Evolutionary conservation across 169 alveolate genomes (phyloP), one percentile per base, ranked within the genome.

Genomic region (Cryptosporidium canis): DNA sequence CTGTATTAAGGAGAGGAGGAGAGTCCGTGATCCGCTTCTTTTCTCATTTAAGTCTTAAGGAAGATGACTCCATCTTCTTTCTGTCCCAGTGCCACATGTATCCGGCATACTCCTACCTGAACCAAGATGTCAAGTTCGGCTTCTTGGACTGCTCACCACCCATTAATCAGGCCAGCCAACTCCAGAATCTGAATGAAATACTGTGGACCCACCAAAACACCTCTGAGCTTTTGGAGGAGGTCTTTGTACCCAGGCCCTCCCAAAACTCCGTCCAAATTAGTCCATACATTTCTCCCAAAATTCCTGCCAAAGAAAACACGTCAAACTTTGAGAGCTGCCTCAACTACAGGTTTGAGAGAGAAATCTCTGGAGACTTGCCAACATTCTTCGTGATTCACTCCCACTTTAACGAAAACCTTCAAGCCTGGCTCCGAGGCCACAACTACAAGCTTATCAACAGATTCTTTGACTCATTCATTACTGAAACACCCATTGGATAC

Each of bases 61-160:
- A 66, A 18, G 83, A 83, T 37, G 47, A 72, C 35, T 83, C 83
- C n/a, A 55, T 91, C 66, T 66, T 90, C 24, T 83, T 91, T 55
- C 67, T 83, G 29, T 70, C 85, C 1, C 90, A 85, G 51, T 91
- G 93, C 47, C 87, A 84, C 39, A 91, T 85, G 66, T 83, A 66
- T 8, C 93, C 93, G 7, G 61, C 77, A 45, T 91, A 91, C 39
- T 91, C 92, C 12, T 91, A 84, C 71, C 67, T 91, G 31, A 90
- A 91, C 44, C 41, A 90, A 41, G 68, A 47, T 48, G 71, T 66
- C 47, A 72, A 72, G 41, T 66, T 91, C 16, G 91, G 92, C 2
- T 91, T 91, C 66, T 53, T 91, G 9, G 92, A 91, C 29, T 84
- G 92, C 65, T 84, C 93, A 1, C 93, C 93, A 11, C 55, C 83